These are phyloP conservation scores for Saccharomyces kudriavzevii DNA, from an alignment of 805 yeast genomes.

Conservation along the genomic window DNA sequence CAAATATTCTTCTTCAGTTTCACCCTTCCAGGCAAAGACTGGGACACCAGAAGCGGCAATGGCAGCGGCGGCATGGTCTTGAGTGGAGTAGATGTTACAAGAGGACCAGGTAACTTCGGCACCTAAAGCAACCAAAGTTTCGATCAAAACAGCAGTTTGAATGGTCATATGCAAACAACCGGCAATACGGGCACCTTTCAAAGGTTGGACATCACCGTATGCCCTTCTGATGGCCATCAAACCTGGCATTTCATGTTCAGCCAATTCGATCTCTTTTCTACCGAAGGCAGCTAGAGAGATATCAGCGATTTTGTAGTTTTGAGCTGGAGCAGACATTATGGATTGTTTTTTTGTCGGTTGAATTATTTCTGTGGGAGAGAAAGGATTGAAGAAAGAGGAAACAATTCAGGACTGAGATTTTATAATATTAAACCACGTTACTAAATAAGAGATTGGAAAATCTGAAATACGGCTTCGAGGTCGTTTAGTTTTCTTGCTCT, in stretches of 20 bases:
- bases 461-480: neutral
- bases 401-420: neutral
- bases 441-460: neutral
- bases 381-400: neutral
- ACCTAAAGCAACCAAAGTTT: slow-evolving; percentile 93
- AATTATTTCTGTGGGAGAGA: neutral
- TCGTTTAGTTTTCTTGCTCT: neutral
- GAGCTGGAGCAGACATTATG: slow-evolving; percentile 51
- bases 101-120: slow-evolving; percentile 99
- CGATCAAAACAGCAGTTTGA: slow-evolving; percentile 97
- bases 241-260: slow-evolving; percentile 99
- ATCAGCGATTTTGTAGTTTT: slow-evolving; percentile 92
- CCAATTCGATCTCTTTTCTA: slow-evolving; percentile 97
- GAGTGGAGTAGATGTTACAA: slow-evolving; percentile 98
- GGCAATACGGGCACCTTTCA: slow-evolving; percentile 97
- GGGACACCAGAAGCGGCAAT: slow-evolving; percentile 99
- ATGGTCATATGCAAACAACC: slow-evolving; percentile 99
- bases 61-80: slow-evolving; percentile 99
- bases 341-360: neutral
- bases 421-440: neutral
- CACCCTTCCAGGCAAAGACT: slow-evolving; percentile 99
- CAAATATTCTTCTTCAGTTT: slow-evolving; percentile 97
- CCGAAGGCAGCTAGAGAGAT: slow-evolving; percentile 98
- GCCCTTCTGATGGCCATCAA: slow-evolving; percentile 92
- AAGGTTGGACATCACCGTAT: slow-evolving; percentile 88